phyloP scores from a whole-genome alignment of 2,329 filamentous ascomycete genomes.

The Penicillium sumatraense region DNA sequence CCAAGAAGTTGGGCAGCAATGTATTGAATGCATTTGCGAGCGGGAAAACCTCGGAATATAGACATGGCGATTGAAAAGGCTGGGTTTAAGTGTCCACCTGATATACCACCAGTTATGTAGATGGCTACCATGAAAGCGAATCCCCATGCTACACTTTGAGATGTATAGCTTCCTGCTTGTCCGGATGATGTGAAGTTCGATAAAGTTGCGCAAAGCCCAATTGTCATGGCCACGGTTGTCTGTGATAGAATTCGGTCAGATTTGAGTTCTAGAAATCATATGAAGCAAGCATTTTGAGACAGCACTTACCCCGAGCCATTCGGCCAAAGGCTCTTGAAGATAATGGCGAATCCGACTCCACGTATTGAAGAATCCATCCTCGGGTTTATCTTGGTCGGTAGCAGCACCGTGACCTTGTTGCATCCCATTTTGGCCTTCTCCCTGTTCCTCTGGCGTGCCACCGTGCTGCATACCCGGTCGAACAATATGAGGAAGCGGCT shows the following conservation, averaged over 20 bases:
- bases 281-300: no score
- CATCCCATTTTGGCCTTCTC: conserved; percentile 10
- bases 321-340: conserved; percentile 35
- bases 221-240: conserved; percentile 34
- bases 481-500: conserved; percentile 56
- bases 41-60: conserved; percentile 42
- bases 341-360: conserved; percentile 33
- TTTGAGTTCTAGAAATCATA: no score
- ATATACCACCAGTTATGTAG: conserved; percentile 52
- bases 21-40: conserved; percentile 32
- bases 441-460: conserved; percentile 17
- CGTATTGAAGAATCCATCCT: conserved; percentile 28
- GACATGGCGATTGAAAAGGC: conserved; percentile 46
- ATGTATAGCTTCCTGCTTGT: conserved; percentile 29
- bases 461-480: conserved; percentile 51
- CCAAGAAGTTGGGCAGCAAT: conserved; percentile 41
- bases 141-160: conserved; percentile 31
- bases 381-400: neutral
- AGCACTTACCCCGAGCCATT: conserved; percentile 33
- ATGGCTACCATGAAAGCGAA: conserved; percentile 45
- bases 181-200: conserved; percentile 24
- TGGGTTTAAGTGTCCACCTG: conserved; percentile 55
- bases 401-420: conserved; percentile 3
- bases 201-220: conserved; percentile 34
- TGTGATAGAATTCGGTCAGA: conserved; percentile 13